Conservation (phyloP, 805 yeast species). For the Ogataea paraovalis region DNA sequence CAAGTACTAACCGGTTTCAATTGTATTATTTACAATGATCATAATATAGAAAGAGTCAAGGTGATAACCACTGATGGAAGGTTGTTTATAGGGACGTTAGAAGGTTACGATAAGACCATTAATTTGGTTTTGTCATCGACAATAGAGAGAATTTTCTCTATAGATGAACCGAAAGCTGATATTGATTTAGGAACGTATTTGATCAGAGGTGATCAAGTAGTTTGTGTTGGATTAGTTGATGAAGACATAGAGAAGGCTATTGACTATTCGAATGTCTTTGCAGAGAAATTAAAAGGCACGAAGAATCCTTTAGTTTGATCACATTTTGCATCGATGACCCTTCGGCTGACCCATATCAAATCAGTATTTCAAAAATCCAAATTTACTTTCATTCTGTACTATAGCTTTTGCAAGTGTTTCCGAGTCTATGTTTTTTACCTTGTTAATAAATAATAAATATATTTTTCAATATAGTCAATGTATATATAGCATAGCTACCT, state of each 20-base stretch:
- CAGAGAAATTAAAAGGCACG: constrained; percentile 25
- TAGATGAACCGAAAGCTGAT: constrained; percentile 35
- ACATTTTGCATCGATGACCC: background rate
- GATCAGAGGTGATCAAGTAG: constrained; percentile 57
- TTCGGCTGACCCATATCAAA: no score
- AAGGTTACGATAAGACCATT: constrained; percentile 64
- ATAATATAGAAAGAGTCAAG: constrained; percentile 42
- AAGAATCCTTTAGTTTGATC: constrained; percentile 24
- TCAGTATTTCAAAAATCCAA: background rate
- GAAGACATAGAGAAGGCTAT: constrained; percentile 36
- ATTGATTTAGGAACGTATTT: constrained; percentile 45
- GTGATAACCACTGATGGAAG: constrained; percentile 57
- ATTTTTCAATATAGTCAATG: background rate
- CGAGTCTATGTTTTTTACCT: background rate
- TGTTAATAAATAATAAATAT: background rate
- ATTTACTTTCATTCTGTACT: background rate
- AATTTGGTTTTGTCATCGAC: constrained; percentile 54
- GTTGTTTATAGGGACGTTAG: constrained; percentile 42
- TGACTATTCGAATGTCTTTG: constrained; percentile 36
- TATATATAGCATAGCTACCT: background rate
- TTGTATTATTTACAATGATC: background rate
- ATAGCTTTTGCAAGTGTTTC: background rate
- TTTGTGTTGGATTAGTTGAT: constrained; percentile 52
- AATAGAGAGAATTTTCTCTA: constrained; percentile 45
- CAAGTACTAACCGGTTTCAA: background rate